Percentiles rank a stretch among this genome's conserved stretches.
Evolutionary conservation across 352 stramenopile species (phyloP).

Genomic region (Lagenidium giganteum): DNA sequence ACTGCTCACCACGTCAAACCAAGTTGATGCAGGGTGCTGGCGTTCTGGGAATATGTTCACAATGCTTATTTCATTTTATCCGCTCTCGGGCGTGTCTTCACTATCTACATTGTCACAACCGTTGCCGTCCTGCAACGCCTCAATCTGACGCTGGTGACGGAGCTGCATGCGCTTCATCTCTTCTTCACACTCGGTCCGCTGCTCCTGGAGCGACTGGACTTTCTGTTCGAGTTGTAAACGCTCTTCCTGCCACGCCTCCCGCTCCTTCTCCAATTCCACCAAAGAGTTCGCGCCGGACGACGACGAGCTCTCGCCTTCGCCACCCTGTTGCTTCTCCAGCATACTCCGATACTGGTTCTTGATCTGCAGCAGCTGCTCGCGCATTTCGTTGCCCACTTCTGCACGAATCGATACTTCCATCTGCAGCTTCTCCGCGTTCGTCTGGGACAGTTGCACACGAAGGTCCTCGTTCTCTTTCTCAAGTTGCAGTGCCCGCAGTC

Average conservation of each 20-base stretch:
- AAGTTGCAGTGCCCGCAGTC: conserved; percentile 20
- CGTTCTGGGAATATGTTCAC: no score
- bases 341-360: conserved; percentile 46
- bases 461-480: conserved; percentile 67
- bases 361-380: conserved; percentile 59
- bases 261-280: conserved; percentile 16
- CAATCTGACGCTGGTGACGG: conserved; percentile 31
- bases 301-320: conserved; percentile 28
- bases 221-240: conserved; percentile 48
- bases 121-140: no score
- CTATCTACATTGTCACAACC: no score
- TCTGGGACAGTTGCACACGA: conserved; percentile 37
- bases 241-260: conserved; percentile 33
- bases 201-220: conserved; percentile 57
- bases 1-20: no score
- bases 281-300: conserved; percentile 7
- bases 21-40: no score
- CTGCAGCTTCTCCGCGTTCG: conserved; percentile 49
- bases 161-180: conserved; percentile 74
- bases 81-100: no score
- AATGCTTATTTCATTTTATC: no score
- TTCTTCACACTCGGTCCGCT: conserved; percentile 74
- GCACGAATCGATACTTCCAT: conserved; percentile 55
- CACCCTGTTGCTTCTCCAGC: conserved; percentile 21
- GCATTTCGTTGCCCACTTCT: conserved; percentile 73